Base-by-base conservation (phyloP, 768 basidiomycete species). In the Boletus barrowsii region DNA sequence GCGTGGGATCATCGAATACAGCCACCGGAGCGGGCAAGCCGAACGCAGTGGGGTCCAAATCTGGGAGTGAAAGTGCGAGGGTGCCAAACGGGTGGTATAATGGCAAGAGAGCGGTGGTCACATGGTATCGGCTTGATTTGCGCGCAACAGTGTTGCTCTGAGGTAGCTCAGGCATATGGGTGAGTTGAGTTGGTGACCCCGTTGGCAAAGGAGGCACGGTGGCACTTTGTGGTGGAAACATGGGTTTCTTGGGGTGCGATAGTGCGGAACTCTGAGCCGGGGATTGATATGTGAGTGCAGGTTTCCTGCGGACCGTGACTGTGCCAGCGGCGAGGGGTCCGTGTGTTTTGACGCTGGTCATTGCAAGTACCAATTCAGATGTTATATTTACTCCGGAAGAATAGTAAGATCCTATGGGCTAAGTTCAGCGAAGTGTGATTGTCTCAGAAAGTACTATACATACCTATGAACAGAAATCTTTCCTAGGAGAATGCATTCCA, bases 51-150 rank as follows among this genome's bases (percentile, higher is more conserved):
- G 85, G 80, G 64, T 86, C 81, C 45, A 88, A 77, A 51, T 80
- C 80, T 4, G 85, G 85, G 51, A 86, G 76, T 8, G 86, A 87
- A 62, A 81, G 75, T 37, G 86, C 86, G 37, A 88, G 74, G 10
- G 69, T 66, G 3, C 85, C 86, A 32, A 82, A 71, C 26, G 87
- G 87, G 63, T 88, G 87, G 62, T 88, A 88, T 42, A 88, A 69
- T 20, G 87, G 84, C 37, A 88, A 74, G 26, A 78, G 73, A 5
- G 80, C 75, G 5, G 77, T 73, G 9, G 59, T 63, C 59, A 72
- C 69, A 49, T 68, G 62, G 22, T 43, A 56, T 36, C 40, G 59
- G 26, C 47, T 42, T 14, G 54, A 64, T 62, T 54, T 63, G 14
- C 55, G 57, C 5, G 51, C 33, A 18, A 47, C 58, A 36, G 63